Evolutionary conservation across 305 asterid genomes (phyloP).

Genomic region (Fraxinus nigra): DNA sequence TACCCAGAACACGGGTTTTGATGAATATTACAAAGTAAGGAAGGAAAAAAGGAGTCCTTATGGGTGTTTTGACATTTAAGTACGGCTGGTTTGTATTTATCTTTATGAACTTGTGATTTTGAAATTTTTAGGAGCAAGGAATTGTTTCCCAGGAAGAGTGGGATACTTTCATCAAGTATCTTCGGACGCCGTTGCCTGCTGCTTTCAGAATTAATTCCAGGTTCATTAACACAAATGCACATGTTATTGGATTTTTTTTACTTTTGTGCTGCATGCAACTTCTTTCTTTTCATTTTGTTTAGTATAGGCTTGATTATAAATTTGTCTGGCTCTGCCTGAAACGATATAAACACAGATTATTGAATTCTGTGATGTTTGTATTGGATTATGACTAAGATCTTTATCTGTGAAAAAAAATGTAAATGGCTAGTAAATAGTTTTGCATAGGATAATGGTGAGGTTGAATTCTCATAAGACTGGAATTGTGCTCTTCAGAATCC

Average conservation of each 20-base stretch:
- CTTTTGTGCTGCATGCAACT: background rate
- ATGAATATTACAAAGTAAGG: constrained; percentile 80
- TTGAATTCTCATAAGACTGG: background rate
- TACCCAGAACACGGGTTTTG: constrained; percentile 69
- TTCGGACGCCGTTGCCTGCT: constrained; percentile 81
- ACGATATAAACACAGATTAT: background rate
- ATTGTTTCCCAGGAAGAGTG: constrained; percentile 77
- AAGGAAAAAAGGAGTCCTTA: background rate
- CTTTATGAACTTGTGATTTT: constrained; percentile 5
- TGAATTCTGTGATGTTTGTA: background rate
- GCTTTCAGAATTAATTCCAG: constrained; percentile 96
- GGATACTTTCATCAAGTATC: constrained; percentile 69
- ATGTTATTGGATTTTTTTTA: background rate
- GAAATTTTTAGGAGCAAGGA: constrained; percentile 58
- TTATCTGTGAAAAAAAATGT: background rate
- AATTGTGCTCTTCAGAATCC: background rate
- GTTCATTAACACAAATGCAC: constrained; percentile 28
- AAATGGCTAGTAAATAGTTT: background rate
- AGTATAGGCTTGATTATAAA: background rate
- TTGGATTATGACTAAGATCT: background rate
- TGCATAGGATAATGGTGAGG: background rate
- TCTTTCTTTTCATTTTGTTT: background rate
- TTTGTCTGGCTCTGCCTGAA: constrained; percentile 4
- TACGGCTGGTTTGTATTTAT: background rate
- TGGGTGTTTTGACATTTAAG: background rate